Evolutionary conservation across 2,329 filamentous ascomycete species (phyloP), one percentile per base, ranked within the genome.

Genomic region (Neofusicoccum cordaticola): DNA sequence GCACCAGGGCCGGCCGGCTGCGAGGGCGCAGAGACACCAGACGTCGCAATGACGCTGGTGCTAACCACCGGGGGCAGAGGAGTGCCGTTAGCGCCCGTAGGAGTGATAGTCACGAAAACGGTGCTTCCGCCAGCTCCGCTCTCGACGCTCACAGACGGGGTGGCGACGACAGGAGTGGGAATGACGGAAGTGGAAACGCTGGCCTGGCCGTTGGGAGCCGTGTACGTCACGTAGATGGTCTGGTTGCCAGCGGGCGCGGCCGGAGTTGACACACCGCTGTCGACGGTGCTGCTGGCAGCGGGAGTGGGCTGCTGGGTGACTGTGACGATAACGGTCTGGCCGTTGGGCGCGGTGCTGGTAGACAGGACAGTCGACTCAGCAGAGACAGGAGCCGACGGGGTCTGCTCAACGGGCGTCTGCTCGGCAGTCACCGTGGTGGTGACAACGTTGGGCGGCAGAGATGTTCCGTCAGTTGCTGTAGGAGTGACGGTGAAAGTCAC

Each of bases 361-460:
- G 47, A 22, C 12, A 51, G 34, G 22, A 17, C 39, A 12, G 56
- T 60, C 27, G 41, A 35, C 27, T 47, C 56, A 19, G n/a, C 56
- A 15, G 31, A n/a, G 56, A 60, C 42, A 8, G 56, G 56, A 11
- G 53, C 41, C 8, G 52, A 57, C 19, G 56, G 53, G 19, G 39
- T 57, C 39, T 57, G 39, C 39, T 56, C 27, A 31, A 31, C 6
- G 6, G 53, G 56, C 15, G 41, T 58, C 41, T 58, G 41, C 41
- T 57, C 52, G n/a, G 37, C 37, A 11, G 56, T 58, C 8, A 58
- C 42, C 19, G 56, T 58, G 41, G 56, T 58, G 8, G 56, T 58
- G 17, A 58, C 41, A 19, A 58, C 56, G 42, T 58, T 58, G n/a
- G 56, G 56, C 8, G 56, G 56, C 31, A 58, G 56, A 13, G 56